Base-by-base conservation (phyloP, 768 basidiomycete species). In the Boletus rex-veris region DNA sequence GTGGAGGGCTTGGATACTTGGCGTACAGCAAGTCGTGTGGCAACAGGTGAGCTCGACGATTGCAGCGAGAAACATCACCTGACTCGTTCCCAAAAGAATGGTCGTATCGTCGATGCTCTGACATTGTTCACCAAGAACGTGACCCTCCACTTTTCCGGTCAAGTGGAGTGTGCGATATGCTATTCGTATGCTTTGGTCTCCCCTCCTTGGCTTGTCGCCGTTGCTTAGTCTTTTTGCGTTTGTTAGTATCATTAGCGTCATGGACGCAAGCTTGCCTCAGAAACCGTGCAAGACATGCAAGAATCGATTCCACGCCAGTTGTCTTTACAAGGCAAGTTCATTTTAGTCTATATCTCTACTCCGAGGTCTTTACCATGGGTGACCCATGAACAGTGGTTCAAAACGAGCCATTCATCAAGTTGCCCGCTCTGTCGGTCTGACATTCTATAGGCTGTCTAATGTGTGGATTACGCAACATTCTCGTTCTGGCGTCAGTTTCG, bases 161-260 rank as follows among this genome's bases (percentile, higher is more conserved):
- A 94, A 67, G 90, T 90, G 3, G 93, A 96, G 62, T 99, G 97
- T 70, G 92, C 96, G 1, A 98, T 99, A 55, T 96, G 93, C 64
- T 96, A 95, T 69, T 92, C 90, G 88, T 93, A 88, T 67, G 52
- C 9, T 21, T 50, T 39, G 0, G 26, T 10, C 15, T 45, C 39
- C 18, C 24, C 6, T 50, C 15, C 18, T 37, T 3, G 8, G 36
- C 6, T 65, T 7, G 11, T 53, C 18, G 1, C 15, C 10, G 19
- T 30, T 31, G 7, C 40, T 57, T 28, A 43, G 10, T 12, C 45
- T 33, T 39, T 47, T 39, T 41, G 7, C 42, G 36, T 39, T 43
- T 11, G 39, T 49, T 37, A 95, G 92, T 5, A 91, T 98, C 58
- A 93, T 98, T 64, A 92, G 87, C 60, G 83, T 92, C 41, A 87